Percentiles rank a stretch among this genome's conserved stretches.
phyloP scores from a whole-genome alignment of 495 filamentous ascomycete species.

The Neurospora pannonica region DNA sequence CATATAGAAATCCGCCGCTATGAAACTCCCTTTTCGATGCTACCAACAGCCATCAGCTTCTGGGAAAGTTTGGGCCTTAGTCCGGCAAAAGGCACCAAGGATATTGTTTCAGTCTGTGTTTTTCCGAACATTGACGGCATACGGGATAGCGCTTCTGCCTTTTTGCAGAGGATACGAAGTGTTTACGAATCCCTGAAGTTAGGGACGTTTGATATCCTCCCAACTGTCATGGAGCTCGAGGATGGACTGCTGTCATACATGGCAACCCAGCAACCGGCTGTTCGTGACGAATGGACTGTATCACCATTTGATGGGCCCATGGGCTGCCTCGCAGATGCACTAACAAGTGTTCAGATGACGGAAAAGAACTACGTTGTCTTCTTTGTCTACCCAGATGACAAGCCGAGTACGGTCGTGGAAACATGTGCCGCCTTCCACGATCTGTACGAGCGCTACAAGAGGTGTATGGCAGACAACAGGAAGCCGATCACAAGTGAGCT shows the following conservation, averaged over 20 bases:
- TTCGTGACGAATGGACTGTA: constrained; percentile 28
- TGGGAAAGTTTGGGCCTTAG: constrained; percentile 86
- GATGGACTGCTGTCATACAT: constrained; percentile 51
- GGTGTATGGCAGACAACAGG: constrained; percentile 42
- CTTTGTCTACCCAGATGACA: constrained; percentile 66
- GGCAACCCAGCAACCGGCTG: background rate
- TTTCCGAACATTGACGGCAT: constrained; percentile 55
- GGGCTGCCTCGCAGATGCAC: constrained; percentile 24
- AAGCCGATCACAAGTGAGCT: constrained; percentile 52
- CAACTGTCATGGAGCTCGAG: constrained; percentile 39
- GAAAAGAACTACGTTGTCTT: constrained; percentile 70
- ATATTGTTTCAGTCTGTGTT: constrained; percentile 72
- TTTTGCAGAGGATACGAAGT: constrained; percentile 61
- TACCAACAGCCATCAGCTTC: constrained; percentile 72
- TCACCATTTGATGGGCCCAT: constrained; percentile 20
- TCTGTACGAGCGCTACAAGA: constrained; percentile 61
- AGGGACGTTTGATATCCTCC: constrained; percentile 55
- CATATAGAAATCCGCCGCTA: constrained; percentile 71
- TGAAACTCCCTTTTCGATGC: constrained; percentile 62
- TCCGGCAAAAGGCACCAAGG: constrained; percentile 68
- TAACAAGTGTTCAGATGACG: constrained; percentile 23
- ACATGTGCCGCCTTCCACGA: constrained; percentile 71
- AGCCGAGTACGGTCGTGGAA: constrained; percentile 56
- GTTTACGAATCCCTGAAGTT: constrained; percentile 74
- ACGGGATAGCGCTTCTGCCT: constrained; percentile 50